phyloP scores from a whole-genome alignment of 176 grass and related monocot genomes.

The Melocanna baccifera region DNA sequence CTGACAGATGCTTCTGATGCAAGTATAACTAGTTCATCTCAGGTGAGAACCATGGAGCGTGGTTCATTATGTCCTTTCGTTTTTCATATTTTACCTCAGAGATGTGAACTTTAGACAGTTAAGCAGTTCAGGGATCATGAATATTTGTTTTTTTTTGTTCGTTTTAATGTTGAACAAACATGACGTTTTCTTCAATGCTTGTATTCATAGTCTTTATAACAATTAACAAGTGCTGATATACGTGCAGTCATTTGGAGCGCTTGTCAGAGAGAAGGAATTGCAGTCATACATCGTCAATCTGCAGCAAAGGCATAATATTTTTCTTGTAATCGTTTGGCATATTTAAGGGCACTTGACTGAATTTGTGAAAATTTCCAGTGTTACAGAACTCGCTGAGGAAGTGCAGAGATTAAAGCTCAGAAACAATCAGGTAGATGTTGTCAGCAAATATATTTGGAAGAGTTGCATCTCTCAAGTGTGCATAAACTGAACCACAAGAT shows the following conservation, averaged over 20 bases:
- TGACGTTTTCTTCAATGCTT: neutral
- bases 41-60: slow-evolving; percentile 45
- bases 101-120: slow-evolving; percentile 15
- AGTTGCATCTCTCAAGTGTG: neutral
- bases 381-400: slow-evolving; percentile 62
- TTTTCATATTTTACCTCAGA: neutral
- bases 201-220: neutral
- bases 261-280: slow-evolving; percentile 68
- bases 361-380: slow-evolving; percentile 48
- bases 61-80: neutral
- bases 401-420: slow-evolving; percentile 57
- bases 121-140: slow-evolving; percentile 7
- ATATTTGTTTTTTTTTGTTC: neutral
- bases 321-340: neutral
- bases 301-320: slow-evolving; percentile 62
- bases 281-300: slow-evolving; percentile 54
- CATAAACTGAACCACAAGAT: neutral
- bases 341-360: slow-evolving; percentile 8
- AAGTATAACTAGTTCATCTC: slow-evolving; percentile 43
- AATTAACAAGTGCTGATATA: slow-evolving; percentile 16
- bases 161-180: neutral
- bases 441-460: slow-evolving; percentile 10
- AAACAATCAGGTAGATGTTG: slow-evolving; percentile 57
- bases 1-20: slow-evolving; percentile 45
- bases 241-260: slow-evolving; percentile 44